These are phyloP conservation scores for Bauhinia variegata DNA, from an alignment of 306 rosid species.

Conservation along the genomic window DNA sequence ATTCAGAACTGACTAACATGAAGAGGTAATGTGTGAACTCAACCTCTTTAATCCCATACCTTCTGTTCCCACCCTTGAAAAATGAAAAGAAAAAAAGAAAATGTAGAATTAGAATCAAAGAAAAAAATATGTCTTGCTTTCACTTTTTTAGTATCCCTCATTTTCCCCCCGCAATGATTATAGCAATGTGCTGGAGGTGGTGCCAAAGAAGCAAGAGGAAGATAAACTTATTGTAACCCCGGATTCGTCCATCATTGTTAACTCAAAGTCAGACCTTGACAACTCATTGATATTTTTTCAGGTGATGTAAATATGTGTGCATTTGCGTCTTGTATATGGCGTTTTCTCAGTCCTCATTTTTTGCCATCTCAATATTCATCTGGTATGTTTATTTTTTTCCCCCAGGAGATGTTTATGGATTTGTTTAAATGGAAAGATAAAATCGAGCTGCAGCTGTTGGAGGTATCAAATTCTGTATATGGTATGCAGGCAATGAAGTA, in stretches of 20 bases:
- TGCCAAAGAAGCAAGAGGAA: constrained; percentile 46
- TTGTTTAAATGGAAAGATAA: constrained; percentile 76
- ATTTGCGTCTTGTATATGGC: neutral
- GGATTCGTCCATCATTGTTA: constrained; percentile 71
- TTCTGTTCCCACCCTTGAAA: neutral
- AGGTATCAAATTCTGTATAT: constrained; percentile 59
- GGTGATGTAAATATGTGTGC: constrained; percentile 49
- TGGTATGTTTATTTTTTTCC: constrained; percentile 1
- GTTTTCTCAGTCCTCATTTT: neutral
- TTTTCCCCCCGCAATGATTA: constrained; percentile 29
- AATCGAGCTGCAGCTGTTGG: constrained; percentile 70
- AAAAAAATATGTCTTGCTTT: neutral
- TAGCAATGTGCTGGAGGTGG: constrained; percentile 53
- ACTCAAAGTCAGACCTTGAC: constrained; percentile 64
- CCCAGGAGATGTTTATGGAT: constrained; percentile 80
- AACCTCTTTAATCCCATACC: neutral
- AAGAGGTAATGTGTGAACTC: constrained; percentile 51
- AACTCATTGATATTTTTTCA: constrained; percentile 60
- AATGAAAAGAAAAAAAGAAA: neutral
- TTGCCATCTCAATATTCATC: constrained; percentile 10
- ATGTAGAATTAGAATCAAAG: neutral
- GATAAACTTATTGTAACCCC: constrained; percentile 71
- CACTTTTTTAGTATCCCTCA: constrained; percentile 15
- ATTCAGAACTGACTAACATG: constrained; percentile 48
- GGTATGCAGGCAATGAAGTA: constrained; percentile 57